Evolutionary conservation across 305 asterid species (phyloP).

Genomic region (Plantago coronopus): DNA sequence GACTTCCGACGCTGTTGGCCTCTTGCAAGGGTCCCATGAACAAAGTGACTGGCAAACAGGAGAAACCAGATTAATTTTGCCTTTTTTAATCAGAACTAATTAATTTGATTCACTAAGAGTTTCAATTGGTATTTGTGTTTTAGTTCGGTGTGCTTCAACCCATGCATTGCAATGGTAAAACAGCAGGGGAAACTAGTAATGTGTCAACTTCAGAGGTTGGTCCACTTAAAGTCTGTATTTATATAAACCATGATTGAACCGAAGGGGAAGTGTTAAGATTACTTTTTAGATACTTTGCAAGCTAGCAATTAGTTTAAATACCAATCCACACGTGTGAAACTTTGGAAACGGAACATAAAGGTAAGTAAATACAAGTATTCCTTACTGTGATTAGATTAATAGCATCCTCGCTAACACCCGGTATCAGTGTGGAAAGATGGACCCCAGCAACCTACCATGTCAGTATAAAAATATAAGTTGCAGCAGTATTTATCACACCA

Average conservation of each 20-base stretch:
- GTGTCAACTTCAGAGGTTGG: background rate
- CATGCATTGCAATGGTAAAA: too few relatives aligned
- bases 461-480: background rate
- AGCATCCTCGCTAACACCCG: slow-evolving; percentile 63
- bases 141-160: too few relatives aligned
- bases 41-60: slow-evolving; percentile 62
- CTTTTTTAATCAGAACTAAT: too few relatives aligned
- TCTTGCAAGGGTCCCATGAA: slow-evolving; percentile 90
- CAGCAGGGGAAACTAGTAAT: too few relatives aligned
- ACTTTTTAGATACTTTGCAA: too few relatives aligned
- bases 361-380: slow-evolving; percentile 3
- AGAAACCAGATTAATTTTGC: background rate
- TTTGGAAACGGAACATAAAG: background rate
- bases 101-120: background rate
- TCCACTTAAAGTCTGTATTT: background rate
- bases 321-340: background rate
- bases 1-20: slow-evolving; percentile 85
- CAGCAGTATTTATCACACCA: too few relatives aligned
- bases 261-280: background rate
- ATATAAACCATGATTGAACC: background rate
- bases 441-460: slow-evolving; percentile 51
- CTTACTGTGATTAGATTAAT: slow-evolving; percentile 51
- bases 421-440: slow-evolving; percentile 51
- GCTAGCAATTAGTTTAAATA: too few relatives aligned
- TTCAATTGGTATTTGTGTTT: too few relatives aligned